Evolutionary conservation across 2,329 filamentous ascomycete species (phyloP), one percentile per base, ranked within the genome.

Genomic region (Cytospora leucostoma): DNA sequence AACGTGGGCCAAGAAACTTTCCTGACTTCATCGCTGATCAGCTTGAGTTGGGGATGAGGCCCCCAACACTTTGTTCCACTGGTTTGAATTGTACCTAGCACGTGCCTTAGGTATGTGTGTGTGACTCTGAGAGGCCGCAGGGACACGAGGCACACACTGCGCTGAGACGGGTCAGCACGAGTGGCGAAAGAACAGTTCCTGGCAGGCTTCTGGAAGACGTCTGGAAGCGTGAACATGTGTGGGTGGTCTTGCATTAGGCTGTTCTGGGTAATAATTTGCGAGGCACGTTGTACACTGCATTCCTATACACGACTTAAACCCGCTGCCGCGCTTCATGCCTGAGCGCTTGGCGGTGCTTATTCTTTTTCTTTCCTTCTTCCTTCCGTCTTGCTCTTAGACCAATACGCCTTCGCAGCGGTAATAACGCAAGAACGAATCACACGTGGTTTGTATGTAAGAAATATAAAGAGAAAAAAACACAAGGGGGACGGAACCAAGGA

Each of bases 131-230:
- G n/a, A n/a, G n/a, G n/a, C n/a, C n/a, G n/a, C 50, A 32, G 27
- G n/a, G 32, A 56, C 60, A 53, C 49, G 34, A 50, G 55, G n/a
- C 49, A 54, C 47, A 51, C 10, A 21, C 15, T n/a, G 15, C n/a
- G n/a, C 57, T 19, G 37, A 37, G 44, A 59, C 49, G 52, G 47
- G 27, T 63, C 61, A 63, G 64, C 56, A 57, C 53, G 35, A 59
- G 64, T 65, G 64, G 64, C 64, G 61, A 63, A 60, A 63, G 64
- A 65, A 65, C 37, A 60, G 38, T 60, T 55, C 61, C 53, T 32
- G 13, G 13, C 21, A 19, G 50, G 35, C 56, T 65, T 65, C 64
- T 65, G 61, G 63, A 65, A 65, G 11, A 0, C 49, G 35, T 63
- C 56, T 65, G 60, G 64, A 65, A 65, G 56, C 21, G 6, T 1